Base-by-base conservation (phyloP, 75 land plant species). In the Cryptomeria japonica region DNA sequence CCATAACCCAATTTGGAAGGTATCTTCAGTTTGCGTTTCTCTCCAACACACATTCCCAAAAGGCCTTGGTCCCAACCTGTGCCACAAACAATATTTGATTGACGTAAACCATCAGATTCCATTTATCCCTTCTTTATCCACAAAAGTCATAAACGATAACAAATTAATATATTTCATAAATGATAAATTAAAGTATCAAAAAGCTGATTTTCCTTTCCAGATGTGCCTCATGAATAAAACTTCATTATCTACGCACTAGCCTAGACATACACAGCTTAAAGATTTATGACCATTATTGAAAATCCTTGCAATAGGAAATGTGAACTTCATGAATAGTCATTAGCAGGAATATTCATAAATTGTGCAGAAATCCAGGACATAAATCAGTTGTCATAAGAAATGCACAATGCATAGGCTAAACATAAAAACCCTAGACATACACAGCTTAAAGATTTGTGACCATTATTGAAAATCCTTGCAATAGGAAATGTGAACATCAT, bases 21-120 rank as follows among this genome's bases (percentile, higher is more conserved):
- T 79, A 97, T 97, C 90, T 94, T 97, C 88, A 97, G 87, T 90
- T 97, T 97, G 49, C 99, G 70, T 91, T 97, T 96, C 88, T 97
- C 99, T 55, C 99, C 99, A 1, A 96, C 95, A 88, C 99, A 97
- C 97, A 95, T 94, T 36, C 99, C 99, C 75, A 97, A 85, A 13
- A 97, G 83, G 4, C 99, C 99, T 88, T 97, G 99, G 90, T 97
- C 99, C 99, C 99, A 97, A 86, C 99, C 99, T 97, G 90, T 32
- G 87, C 85, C 87, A 75, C 18, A 18, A 39, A 49, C 39, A 68
- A 32, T 41, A 41, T 22, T 8, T 39, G 28, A 79, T n/a, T 79
- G 46, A 79, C 25, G 6, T 41, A 86, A 11, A n/a, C 38, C 19
- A 87, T 46, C 37, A 86, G 46, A 34, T 79, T 25, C 18, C 3